Evolutionary conservation across 2,329 filamentous ascomycete species (phyloP).

Genomic region (Penicillium sp.): DNA sequence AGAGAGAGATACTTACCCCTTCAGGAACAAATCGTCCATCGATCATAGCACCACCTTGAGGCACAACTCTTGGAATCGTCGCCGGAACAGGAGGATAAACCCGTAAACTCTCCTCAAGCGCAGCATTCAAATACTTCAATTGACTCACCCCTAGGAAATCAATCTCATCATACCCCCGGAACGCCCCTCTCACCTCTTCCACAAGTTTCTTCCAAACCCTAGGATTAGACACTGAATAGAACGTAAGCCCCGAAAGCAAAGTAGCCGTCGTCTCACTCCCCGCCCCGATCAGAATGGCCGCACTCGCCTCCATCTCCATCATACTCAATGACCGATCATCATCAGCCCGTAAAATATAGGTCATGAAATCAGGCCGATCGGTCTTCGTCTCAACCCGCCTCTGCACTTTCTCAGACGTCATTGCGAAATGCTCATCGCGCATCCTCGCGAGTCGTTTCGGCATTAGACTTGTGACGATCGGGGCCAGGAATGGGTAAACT

Average conservation of each 20-base stretch:
- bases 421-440: slow-evolving; percentile 10
- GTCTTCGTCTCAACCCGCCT: slow-evolving; percentile 24
- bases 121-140: slow-evolving; percentile 39
- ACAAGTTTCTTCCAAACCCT: slow-evolving; percentile 7
- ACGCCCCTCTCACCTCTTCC: slow-evolving; percentile 19
- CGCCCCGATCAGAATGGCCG: slow-evolving; percentile 40
- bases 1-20: slow-evolving; percentile 11
- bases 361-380: slow-evolving; percentile 41
- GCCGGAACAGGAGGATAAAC: slow-evolving; percentile 43
- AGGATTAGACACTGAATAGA: slow-evolving; percentile 31
- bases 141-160: slow-evolving; percentile 28
- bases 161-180: slow-evolving; percentile 31
- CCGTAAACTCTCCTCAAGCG: slow-evolving; percentile 43
- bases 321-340: slow-evolving; percentile 26
- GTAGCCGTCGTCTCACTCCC: slow-evolving; percentile 49
- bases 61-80: slow-evolving; percentile 35
- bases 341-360: slow-evolving; percentile 36
- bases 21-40: slow-evolving; percentile 37
- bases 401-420: slow-evolving; percentile 25
- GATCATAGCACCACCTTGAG: slow-evolving; percentile 36
- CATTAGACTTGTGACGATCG: slow-evolving; percentile 8
- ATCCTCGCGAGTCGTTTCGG: slow-evolving; percentile 9
- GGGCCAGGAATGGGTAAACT: slow-evolving; percentile 16
- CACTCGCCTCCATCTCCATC: slow-evolving; percentile 41
- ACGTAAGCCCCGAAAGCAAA: slow-evolving; percentile 39